A percentile compares a stretch with the other conserved stretches of the same genome.
These are phyloP conservation scores for Botrytis squamosa DNA, from an alignment of 2,329 filamentous ascomycete genomes.

Conservation along the genomic window DNA sequence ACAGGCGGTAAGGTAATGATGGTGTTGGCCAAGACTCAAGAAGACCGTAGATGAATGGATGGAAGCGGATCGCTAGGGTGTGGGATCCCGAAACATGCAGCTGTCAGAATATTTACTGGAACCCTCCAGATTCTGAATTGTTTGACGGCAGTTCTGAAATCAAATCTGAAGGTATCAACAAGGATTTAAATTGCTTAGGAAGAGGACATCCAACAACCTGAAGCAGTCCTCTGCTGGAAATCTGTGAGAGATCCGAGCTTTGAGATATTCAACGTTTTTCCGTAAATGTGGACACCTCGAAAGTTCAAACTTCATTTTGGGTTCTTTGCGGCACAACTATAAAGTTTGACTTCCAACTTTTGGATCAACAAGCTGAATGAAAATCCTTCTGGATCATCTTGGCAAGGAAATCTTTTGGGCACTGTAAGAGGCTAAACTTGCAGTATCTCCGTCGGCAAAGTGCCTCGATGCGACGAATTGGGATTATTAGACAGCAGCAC, in stretches of 20 bases:
- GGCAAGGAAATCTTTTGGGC: neutral
- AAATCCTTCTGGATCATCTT: conserved; percentile 15
- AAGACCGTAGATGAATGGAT: neutral
- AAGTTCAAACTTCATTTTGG: neutral
- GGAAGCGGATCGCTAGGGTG: conserved; percentile 12
- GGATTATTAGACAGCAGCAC: conserved; percentile 8
- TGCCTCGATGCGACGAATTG: conserved; percentile 14
- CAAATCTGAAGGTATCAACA: neutral
- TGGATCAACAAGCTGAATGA: neutral
- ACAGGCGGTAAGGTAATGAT: neutral
- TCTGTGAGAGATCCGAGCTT: neutral
- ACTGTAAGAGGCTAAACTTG: conserved; percentile 3
- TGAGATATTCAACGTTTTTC: neutral
- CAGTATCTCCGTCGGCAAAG: conserved; percentile 20
- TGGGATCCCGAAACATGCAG: conserved; percentile 23
- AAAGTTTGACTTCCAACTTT: neutral
- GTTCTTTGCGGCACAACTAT: neutral
- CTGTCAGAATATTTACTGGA: conserved; percentile 21
- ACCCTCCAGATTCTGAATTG: neutral
- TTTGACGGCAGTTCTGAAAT: neutral
- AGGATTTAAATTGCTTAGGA: neutral
- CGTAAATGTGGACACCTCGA: neutral
- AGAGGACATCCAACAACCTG: neutral
- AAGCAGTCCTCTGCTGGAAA: neutral
- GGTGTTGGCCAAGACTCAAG: neutral